Conservation (phyloP, 78 protist species). For the Monosiga brevicollis region DNA sequence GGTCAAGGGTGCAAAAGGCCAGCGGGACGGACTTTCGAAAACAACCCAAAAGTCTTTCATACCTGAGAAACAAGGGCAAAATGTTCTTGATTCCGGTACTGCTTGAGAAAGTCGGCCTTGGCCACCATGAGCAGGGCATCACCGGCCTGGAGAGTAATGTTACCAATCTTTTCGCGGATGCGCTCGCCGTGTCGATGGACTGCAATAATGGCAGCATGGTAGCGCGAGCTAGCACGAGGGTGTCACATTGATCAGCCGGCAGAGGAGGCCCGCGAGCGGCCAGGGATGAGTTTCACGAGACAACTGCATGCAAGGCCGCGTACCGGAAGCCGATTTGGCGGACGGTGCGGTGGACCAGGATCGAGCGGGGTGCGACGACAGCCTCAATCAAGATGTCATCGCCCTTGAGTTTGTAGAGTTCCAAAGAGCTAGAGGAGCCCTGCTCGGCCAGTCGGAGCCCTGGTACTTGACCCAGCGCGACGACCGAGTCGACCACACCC, state of each 20-base stretch:
- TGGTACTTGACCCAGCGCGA: neutral
- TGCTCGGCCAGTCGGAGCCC: neutral
- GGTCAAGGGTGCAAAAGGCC: too few relatives aligned
- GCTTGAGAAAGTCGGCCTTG: neutral
- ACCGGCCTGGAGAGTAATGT: neutral
- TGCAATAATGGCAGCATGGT: neutral
- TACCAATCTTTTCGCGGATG: neutral
- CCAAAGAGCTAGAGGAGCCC: too few relatives aligned
- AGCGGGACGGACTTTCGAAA: too few relatives aligned
- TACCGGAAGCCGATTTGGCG: neutral
- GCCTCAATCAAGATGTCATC: neutral
- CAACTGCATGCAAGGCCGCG: neutral
- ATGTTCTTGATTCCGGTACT: neutral
- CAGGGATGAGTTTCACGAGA: neutral
- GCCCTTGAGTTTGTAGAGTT: neutral
- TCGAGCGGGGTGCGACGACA: neutral
- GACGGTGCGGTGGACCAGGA: neutral
- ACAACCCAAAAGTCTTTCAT: too few relatives aligned
- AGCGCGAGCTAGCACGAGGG: slow-evolving; percentile 1
- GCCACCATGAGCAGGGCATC: slow-evolving; percentile 16
- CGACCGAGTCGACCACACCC: neutral
- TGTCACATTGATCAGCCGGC: too few relatives aligned
- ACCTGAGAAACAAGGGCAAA: neutral
- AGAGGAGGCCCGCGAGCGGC: neutral
- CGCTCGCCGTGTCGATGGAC: slow-evolving; percentile 7